Conservation (phyloP, 768 basidiomycete genomes). For the Gyrodon lividus region DNA sequence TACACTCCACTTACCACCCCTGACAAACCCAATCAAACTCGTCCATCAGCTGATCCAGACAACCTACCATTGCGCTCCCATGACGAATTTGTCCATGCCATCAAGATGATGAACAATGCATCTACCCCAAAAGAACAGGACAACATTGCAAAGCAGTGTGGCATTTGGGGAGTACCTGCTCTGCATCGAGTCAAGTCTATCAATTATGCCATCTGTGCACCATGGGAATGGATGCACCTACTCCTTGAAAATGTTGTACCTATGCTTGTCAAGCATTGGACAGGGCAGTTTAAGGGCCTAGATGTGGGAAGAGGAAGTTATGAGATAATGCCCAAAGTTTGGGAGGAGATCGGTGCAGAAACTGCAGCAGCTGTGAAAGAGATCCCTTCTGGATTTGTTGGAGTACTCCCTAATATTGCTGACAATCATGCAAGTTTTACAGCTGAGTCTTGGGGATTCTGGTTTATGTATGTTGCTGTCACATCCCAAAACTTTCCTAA, state of each 20-base stretch:
- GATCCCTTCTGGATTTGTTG: conserved; percentile 5
- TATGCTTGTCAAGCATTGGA: conserved; percentile 3
- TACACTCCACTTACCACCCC: conserved; percentile 9
- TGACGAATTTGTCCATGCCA: conserved; percentile 8
- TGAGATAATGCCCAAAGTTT: no score
- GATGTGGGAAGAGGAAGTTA: no score
- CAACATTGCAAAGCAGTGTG: neutral
- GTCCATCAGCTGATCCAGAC: conserved; percentile 7
- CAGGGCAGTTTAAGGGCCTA: no score
- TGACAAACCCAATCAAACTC: neutral
- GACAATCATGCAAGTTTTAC: conserved; percentile 8
- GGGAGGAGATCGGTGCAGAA: neutral
- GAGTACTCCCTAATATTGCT: conserved; percentile 3
- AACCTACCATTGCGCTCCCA: conserved; percentile 23
- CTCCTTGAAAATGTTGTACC: conserved; percentile 11
- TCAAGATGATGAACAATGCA: conserved; percentile 1
- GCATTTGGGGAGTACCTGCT: neutral
- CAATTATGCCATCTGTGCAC: neutral
- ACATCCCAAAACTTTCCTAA: no score
- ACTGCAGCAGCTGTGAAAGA: conserved; percentile 8
- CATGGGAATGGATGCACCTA: conserved; percentile 20
- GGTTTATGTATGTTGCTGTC: conserved; percentile 1
- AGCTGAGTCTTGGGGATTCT: conserved; percentile 16
- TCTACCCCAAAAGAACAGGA: neutral
- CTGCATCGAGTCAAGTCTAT: neutral